These are phyloP conservation scores for Dictyostelium intermedium DNA, from an alignment of 78 protist species.

Conservation along the genomic window DNA sequence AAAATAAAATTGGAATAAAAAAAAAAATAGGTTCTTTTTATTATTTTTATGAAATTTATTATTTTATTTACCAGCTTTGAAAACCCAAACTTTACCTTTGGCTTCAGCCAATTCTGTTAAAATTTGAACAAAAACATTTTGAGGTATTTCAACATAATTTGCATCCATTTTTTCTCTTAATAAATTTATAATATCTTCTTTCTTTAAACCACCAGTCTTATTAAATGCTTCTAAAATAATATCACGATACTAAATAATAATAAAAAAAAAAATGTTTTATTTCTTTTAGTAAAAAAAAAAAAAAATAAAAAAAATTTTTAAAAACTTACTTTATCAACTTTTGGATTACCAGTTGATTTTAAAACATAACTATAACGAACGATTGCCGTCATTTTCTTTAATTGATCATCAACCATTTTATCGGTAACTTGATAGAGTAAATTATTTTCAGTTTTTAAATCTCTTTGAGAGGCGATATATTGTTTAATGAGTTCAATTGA, in stretches of 20 bases:
- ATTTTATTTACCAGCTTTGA: slow-evolving; percentile 12
- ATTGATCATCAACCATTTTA: neutral
- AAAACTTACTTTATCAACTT: slow-evolving; percentile 17
- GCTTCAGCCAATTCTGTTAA: slow-evolving; percentile 22
- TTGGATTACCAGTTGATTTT: slow-evolving; percentile 35
- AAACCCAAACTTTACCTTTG: slow-evolving; percentile 31
- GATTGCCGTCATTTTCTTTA: neutral
- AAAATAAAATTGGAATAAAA: neutral
- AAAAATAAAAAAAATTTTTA: neutral
- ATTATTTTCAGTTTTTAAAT: neutral
- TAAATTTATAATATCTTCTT: neutral
- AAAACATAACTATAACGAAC: slow-evolving; percentile 20
- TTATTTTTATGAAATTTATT: neutral
- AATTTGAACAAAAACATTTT: neutral
- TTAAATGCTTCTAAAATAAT: slow-evolving; percentile 35
- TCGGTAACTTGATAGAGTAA: neutral
- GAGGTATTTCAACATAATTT: slow-evolving; percentile 29
- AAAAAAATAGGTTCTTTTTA: neutral
- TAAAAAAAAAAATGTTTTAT: neutral
- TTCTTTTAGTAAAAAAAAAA: neutral
- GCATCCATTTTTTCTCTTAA: neutral
- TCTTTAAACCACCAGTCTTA: slow-evolving; percentile 20
- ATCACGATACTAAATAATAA: slow-evolving; percentile 23
- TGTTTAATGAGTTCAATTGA: slow-evolving; percentile 38
- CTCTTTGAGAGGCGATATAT: neutral